Evolutionary conservation across 2,329 filamentous ascomycete genomes (phyloP), one percentile per base, ranked within the genome.

Genomic region (Delphinella strobiligena): DNA sequence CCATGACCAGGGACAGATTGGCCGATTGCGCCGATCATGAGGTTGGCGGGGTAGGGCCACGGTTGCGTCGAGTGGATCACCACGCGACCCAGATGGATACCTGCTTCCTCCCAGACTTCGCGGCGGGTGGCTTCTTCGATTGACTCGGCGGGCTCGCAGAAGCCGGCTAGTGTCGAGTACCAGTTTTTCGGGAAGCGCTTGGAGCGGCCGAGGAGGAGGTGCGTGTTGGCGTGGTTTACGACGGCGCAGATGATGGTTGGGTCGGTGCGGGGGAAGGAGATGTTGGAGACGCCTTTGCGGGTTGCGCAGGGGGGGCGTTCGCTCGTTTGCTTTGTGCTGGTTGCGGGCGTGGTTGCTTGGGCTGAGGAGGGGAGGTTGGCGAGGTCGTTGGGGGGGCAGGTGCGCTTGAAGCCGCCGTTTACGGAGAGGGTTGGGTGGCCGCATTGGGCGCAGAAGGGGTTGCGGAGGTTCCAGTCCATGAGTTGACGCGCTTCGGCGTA

Each of bases 191-290:
- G 91, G 72, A 80, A 98, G 38, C 84, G 74, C 61, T 82, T 83
- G 54, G 84, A 78, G 11, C 91, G 79, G 29, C 91, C 91, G 1
- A 98, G 79, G 5, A 98, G 74, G 30, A 94, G 64, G 45, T 77
- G 75, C 48, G 79, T 73, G 36, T 82, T 82, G 50, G 93, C 84
- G 37, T 79, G 70, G 38, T 82, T 93, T 22, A 96, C 75, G 9
- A 95, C 80, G 1, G 88, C 89, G 64, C 93, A 88, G 62, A 98
- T 98, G 58, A 96, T 87, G 19, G 86, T 93, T 1, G 88, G 87
- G 52, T 95, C 88, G 2, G 89, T 95, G 37, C 88, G 77, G 2
- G 89, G 89, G 68, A 95, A 96, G 54, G 74, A 81, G 38, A 95
- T 71, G 62, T 98, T 98, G 22, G 87, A 93, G 34, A 98, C 66